Evolutionary conservation across 805 yeast species (phyloP), one percentile per base, ranked within the genome.

Genomic region (Kregervanrija fluxuum): DNA sequence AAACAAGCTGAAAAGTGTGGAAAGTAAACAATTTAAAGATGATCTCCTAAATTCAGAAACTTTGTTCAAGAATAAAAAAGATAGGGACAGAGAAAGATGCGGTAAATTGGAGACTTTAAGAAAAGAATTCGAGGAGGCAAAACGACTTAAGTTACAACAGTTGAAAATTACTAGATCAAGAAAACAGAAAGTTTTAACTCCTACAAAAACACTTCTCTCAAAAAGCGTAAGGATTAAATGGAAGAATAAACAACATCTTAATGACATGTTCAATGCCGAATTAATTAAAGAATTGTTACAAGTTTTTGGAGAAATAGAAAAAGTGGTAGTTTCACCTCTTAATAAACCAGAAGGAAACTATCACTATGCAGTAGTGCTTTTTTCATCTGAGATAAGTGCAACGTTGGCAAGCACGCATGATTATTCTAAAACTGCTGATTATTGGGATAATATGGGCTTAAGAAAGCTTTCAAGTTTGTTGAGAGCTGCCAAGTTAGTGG

Each of bases 381-480:
- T 55, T 51, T 48, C 44, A 8, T 48, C 53, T 3, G 47, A 51
- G 22, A 54, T 50, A 1, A 59, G 59, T 36, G 65, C 71, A 3
- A 53, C 54, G 1, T 46, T 52, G 30, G 79, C 80, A 3, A 44
- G 61, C 9, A 43, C 48, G 4, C 73, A 75, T 50, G 69, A 75
- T 50, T 77, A 68, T 54, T 57, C 61, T 2, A 53, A 52, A 30
- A 64, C 73, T 13, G 72, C 69, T 9, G 54, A 58, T 12, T 50
- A 70, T 33, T 75, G 80, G 81, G 75, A 74, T 52, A 64, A 65
- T 1, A 56, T 69, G 1, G 65, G 64, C 1, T 67, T 73, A 13
- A 49, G 77, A 17, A 71, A 67, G 51, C 48, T 72, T 35, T 74
- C 79, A 8, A 73, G 77, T 45, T 60, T 76, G 40, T 51, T 76